These are phyloP conservation scores for Aspergillus intermedius DNA, from an alignment of 2,329 filamentous ascomycete genomes.

Conservation along the genomic window DNA sequence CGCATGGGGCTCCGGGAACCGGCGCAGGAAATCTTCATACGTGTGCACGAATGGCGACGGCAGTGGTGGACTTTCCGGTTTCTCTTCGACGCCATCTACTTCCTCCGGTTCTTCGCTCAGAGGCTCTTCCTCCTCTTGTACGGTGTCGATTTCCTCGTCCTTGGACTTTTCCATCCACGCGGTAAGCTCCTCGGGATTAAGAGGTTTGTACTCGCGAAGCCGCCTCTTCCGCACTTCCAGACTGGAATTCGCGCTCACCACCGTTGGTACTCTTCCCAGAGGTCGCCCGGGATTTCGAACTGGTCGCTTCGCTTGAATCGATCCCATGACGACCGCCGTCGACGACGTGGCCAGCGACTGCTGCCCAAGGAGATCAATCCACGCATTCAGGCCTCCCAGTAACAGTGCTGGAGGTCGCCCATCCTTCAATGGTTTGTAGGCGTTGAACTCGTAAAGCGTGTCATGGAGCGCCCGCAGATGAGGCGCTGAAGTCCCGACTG, in stretches of 20 bases:
- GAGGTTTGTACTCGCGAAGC: slow-evolving; percentile 58
- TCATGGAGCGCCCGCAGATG: slow-evolving; percentile 68
- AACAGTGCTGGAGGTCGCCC: slow-evolving; percentile 68
- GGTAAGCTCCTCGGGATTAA: slow-evolving; percentile 73
- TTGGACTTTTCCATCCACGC: slow-evolving; percentile 73
- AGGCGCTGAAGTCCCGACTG: slow-evolving; percentile 40
- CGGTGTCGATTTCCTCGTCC: slow-evolving; percentile 53
- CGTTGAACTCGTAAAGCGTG: slow-evolving; percentile 77
- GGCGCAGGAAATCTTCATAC: slow-evolving; percentile 76
- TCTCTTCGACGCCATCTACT: slow-evolving; percentile 39
- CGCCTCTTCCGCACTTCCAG: slow-evolving; percentile 51
- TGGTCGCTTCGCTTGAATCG: slow-evolving; percentile 32
- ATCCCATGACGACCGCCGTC: slow-evolving; percentile 46
- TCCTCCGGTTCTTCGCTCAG: slow-evolving; percentile 38
- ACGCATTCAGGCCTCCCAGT: slow-evolving; percentile 75
- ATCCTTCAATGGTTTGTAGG: slow-evolving; percentile 61
- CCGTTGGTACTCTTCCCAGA: slow-evolving; percentile 47
- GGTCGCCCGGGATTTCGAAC: slow-evolving; percentile 40
- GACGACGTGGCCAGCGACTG: slow-evolving; percentile 55
- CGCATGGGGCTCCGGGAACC: slow-evolving; percentile 66
- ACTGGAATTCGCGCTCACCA: slow-evolving; percentile 45
- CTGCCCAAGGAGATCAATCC: slow-evolving; percentile 73
- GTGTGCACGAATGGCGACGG: slow-evolving; percentile 54
- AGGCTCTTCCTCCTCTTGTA: slow-evolving; percentile 31
- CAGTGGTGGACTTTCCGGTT: slow-evolving; percentile 22